Evolutionary conservation across 768 basidiomycete species (phyloP), one percentile per base, ranked within the genome.

Genomic region (Royoungia palumana): DNA sequence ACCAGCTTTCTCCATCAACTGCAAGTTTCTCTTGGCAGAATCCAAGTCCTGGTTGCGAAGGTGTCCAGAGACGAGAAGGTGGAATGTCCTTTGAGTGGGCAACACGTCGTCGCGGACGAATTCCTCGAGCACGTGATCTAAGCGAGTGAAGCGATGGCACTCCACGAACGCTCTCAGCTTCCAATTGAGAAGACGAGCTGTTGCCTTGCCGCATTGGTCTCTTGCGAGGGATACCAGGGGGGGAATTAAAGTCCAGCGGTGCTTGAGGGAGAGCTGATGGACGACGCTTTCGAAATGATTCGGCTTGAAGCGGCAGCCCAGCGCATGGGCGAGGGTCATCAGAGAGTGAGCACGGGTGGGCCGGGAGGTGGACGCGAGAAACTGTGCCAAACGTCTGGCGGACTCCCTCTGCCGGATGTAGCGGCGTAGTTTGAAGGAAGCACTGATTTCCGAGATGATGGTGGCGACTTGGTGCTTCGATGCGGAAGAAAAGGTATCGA

Each of bases 121-220:
- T 45, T 82, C 75, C 22, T 71, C 60, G 37, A 85, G 64, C 2
- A 78, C 70, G 35, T 59, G 62, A 49, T 72, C 66, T 21, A 90
- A 67, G 7, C 58, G 60, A 21, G 65, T 60, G 56, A 76, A 87
- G 25, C 75, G 66, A 47, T 76, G 69, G 5, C 68, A 70, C 62
- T 88, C 83, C 49, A 83, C 64, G 35, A 81, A 59, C 1, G 86
- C 83, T 32, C 80, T 78, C 8, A 77, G 70, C 41, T 79, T 78
- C 87, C 86, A 89, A 62, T 91, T 82, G 52, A 91, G 73, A 20
- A 90, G 70, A 27, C 80, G 76, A 25, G 67, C 55, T 4, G 80
- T 82, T 3, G 75, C 72, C 44, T 68, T 70, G 36, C 77, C 76
- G 14, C 75, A 71, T 19, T 81, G 76, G 30, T 70, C 62, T 53